Base-by-base conservation (phyloP, 352 stramenopile genomes). In the Globisporangium megalacanthum region DNA sequence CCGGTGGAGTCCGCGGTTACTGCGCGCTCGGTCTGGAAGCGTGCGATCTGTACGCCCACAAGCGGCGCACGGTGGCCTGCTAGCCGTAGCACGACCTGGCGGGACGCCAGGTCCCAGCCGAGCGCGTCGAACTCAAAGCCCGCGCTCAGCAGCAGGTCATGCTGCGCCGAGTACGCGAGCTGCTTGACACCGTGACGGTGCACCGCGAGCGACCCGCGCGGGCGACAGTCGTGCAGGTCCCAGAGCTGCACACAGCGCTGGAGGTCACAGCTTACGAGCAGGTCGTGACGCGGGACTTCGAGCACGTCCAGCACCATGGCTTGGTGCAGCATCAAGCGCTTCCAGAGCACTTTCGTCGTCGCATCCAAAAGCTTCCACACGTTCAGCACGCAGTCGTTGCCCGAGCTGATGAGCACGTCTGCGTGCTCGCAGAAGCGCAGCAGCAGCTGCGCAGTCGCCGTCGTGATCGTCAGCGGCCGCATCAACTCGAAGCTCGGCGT, bases 61-160 rank as follows among this genome's bases (percentile, higher is more conserved):
- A 95, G 83, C n/a, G 86, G 82, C 0, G 77, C 71, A 11, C 76
- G 75, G 60, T 96, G 86, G 11, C 86, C 87, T 0, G 62, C 63
- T 17, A 95, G 62, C 44, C 73, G 77, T 50, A 92, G 68, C 10
- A 88, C 72, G 14, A 84, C 57, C 60, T 94, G 83, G 8, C 88
- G 74, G 22, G 81, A 92, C 9, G 73, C 70, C 14, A 96, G 62
- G 56, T 96, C 87, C 87, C 87, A 96, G 7, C 78, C 81, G 9
- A 84, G 79, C 0, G 81, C 85, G 15, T 93, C 83, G 53, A 88
- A 92, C 54, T 96, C 86, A 61, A 93, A 95, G 8, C 86, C 84
- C 0, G 75, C 83, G n/a, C 74, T 91, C 3, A 95, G 68, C 17
- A 96, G 54, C 45, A 94, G 41, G 56, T 91, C 82, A 46, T 90